phyloP scores from a whole-genome alignment of 129 eudicot species.

The Daucus carota region DNA sequence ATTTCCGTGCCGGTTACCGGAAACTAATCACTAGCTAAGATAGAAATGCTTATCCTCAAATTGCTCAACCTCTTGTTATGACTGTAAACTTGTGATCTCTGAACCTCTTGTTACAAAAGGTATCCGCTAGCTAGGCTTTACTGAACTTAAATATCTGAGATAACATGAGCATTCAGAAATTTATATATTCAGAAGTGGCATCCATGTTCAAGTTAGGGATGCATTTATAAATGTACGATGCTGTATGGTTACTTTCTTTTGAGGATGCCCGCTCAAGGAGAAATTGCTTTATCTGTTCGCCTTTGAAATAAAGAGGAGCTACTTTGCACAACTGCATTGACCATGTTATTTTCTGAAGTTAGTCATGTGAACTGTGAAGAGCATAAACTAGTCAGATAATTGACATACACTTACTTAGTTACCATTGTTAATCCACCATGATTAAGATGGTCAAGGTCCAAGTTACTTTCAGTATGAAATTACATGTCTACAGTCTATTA shows the following conservation, averaged over 20 bases:
- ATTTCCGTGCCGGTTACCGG: no score
- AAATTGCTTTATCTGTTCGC: neutral
- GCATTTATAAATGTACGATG: neutral
- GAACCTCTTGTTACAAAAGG: no score
- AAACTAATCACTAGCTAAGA: no score
- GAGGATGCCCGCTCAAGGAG: neutral
- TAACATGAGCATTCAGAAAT: neutral
- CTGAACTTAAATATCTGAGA: no score
- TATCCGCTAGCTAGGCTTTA: no score
- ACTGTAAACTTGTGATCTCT: no score
- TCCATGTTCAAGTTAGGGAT: neutral
- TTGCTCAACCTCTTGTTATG: neutral
- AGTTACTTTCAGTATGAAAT: neutral
- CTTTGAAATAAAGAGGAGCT: neutral
- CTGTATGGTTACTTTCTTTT: neutral
- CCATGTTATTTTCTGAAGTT: neutral
- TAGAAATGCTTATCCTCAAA: no score
- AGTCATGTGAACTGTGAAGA: neutral
- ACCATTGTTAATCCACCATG: neutral
- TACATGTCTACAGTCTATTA: neutral
- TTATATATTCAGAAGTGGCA: neutral
- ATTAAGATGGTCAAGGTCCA: conserved; percentile 13
- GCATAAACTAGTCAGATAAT: conserved; percentile 4
- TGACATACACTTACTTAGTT: neutral
- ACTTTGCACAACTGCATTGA: conserved; percentile 7